These are phyloP conservation scores for Phlebiopsis flavidoalba DNA, from an alignment of 768 basidiomycete genomes.

Conservation along the genomic window DNA sequence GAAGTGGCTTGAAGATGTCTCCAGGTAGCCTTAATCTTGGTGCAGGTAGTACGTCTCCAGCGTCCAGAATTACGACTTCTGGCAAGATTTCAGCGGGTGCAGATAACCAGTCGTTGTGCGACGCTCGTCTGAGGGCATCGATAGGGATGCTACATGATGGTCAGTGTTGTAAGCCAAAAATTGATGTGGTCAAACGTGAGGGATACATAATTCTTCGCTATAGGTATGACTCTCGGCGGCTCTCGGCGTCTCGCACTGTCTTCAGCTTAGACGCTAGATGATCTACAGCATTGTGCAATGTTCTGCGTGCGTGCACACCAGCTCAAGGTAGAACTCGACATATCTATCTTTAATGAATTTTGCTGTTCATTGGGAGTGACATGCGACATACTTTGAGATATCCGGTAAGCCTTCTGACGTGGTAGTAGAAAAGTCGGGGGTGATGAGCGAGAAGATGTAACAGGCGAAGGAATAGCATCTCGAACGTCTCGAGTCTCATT, in stretches of 20 bases:
- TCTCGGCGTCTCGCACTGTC: slow-evolving; percentile 77
- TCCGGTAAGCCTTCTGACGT: slow-evolving; percentile 66
- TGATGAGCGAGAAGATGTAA: slow-evolving; percentile 90
- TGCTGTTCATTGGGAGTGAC: background rate
- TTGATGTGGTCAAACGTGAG: background rate
- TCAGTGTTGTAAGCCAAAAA: background rate
- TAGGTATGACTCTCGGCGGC: slow-evolving; percentile 56
- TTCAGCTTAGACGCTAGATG: slow-evolving; percentile 80
- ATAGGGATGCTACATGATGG: slow-evolving; percentile 71
- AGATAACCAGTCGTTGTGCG: slow-evolving; percentile 84
- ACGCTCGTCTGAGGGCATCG: slow-evolving; percentile 83
- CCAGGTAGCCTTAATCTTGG: slow-evolving; percentile 71
- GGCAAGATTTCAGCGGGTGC: slow-evolving; percentile 66
- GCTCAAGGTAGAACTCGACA: slow-evolving; percentile 81
- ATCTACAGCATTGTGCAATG: slow-evolving; percentile 74
- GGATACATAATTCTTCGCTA: slow-evolving; percentile 58
- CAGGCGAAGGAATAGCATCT: slow-evolving; percentile 79
- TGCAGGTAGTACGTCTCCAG: slow-evolving; percentile 77
- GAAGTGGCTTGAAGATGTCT: slow-evolving; percentile 76
- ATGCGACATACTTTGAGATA: slow-evolving; percentile 65
- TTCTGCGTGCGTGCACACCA: slow-evolving; percentile 77
- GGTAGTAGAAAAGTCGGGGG: slow-evolving; percentile 75
- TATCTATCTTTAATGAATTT: slow-evolving; percentile 50
- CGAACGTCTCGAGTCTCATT: slow-evolving; percentile 61
- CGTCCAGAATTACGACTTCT: slow-evolving; percentile 64